Evolutionary conservation across 352 stramenopile species (phyloP).

Genomic region (Pythium chondricola): DNA sequence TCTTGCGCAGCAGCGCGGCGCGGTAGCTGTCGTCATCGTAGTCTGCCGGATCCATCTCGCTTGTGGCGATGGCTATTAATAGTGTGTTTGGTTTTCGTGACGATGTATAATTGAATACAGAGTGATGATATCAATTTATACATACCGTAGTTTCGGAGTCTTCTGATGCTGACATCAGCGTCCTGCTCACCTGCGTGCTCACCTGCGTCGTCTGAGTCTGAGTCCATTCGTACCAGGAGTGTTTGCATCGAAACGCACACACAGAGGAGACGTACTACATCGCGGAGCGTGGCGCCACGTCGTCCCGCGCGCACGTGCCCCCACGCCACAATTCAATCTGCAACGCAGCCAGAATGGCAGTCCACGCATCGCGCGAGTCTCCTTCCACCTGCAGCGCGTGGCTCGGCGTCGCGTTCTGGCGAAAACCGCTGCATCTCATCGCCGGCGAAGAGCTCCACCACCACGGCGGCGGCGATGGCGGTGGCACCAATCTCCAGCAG

Average conservation of each 20-base stretch:
- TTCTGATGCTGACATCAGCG: constrained; percentile 1
- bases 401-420: constrained; percentile 63
- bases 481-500: background rate
- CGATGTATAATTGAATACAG: background rate
- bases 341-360: background rate
- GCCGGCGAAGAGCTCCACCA: constrained; percentile 6
- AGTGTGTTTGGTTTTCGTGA: background rate
- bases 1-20: constrained; percentile 42
- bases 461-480: constrained; percentile 4
- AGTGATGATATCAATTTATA: background rate
- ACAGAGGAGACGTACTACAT: too few relatives aligned
- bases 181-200: too few relatives aligned
- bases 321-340: too few relatives aligned
- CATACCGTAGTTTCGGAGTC: background rate
- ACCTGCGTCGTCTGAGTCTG: constrained; percentile 5
- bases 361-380: background rate
- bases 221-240: too few relatives aligned
- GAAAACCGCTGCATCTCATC: constrained; percentile 58
- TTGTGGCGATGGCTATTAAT: background rate
- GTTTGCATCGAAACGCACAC: too few relatives aligned
- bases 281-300: too few relatives aligned
- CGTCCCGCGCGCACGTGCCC: too few relatives aligned
- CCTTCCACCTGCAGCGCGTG: constrained; percentile 16
- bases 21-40: constrained; percentile 55
- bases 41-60: constrained; percentile 41